phyloP scores from a whole-genome alignment of 2,329 filamentous ascomycete species.

The Alternaria sp. region DNA sequence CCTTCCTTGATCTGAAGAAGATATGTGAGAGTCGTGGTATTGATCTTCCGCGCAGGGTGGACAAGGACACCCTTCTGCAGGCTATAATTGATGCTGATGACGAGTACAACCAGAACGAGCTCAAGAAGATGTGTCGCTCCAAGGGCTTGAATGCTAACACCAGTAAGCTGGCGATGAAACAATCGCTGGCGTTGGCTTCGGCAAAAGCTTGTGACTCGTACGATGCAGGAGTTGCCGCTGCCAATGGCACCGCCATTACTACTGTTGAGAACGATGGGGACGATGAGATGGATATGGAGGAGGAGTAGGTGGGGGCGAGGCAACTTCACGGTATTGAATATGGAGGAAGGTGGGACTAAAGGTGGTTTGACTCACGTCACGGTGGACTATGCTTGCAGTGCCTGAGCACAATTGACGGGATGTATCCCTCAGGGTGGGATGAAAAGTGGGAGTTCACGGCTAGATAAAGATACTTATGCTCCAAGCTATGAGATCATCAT shows the following conservation, averaged over 20 bases:
- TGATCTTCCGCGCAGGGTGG: constrained; percentile 6
- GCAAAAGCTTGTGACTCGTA: constrained; percentile 28
- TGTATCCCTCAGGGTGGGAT: not conserved
- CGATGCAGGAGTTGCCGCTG: constrained; percentile 11
- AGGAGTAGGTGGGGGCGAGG: not conserved
- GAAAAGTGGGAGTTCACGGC: not conserved
- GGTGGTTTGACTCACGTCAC: not conserved
- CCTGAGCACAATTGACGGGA: not conserved
- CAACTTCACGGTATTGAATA: not conserved
- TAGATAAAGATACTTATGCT: not conserved
- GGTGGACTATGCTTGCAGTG: not conserved
- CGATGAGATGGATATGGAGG: constrained; percentile 1
- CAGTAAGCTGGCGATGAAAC: constrained; percentile 32
- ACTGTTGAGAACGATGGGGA: constrained; percentile 2
- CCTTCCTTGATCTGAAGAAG: constrained; percentile 25
- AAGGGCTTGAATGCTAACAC: constrained; percentile 29
- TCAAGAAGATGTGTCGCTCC: constrained; percentile 30
- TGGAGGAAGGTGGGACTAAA: not conserved
- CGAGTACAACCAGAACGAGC: constrained; percentile 20
- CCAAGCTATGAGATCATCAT: not conserved
- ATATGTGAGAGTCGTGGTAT: constrained; percentile 32
- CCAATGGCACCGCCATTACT: not conserved
- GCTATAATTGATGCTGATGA: constrained; percentile 33
- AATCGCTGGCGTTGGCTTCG: constrained; percentile 33
- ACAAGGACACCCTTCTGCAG: constrained; percentile 27